Evolutionary conservation across 23 red algal species (phyloP).

Genomic region (Agarophyton chilense): DNA sequence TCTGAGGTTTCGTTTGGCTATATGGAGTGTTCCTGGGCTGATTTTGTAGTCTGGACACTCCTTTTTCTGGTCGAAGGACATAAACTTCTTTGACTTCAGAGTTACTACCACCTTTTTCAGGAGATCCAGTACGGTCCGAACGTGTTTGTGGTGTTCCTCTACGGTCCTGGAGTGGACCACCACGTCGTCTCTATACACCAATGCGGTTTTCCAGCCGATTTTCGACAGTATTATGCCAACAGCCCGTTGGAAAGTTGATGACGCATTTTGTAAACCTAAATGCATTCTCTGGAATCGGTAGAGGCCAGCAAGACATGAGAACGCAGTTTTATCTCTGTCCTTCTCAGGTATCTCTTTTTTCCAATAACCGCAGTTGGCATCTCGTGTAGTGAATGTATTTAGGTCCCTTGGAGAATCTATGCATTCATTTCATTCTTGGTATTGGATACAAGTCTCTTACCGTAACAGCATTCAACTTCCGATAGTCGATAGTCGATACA

Average conservation of each 20-base stretch:
- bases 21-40: too few relatives aligned
- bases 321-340: slow-evolving; percentile 30
- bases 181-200: not conserved
- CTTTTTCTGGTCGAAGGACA: too few relatives aligned
- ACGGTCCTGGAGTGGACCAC: not conserved
- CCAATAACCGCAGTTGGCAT: slow-evolving; percentile 15
- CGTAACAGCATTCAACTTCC: too few relatives aligned
- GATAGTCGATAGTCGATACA: too few relatives aligned
- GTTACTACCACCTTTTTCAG: too few relatives aligned
- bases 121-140: too few relatives aligned
- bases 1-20: too few relatives aligned
- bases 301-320: not conserved
- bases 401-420: too few relatives aligned
- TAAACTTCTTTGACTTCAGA: too few relatives aligned
- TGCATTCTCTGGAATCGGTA: slow-evolving; percentile 15
- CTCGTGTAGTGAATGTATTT: not conserved
- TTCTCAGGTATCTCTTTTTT: not conserved
- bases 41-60: too few relatives aligned
- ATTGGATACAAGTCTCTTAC: too few relatives aligned
- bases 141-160: not conserved
- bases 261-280: slow-evolving; percentile 10
- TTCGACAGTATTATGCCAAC: not conserved
- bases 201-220: not conserved
- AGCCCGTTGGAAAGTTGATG: not conserved
- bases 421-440: too few relatives aligned